These are phyloP conservation scores for Tylopilus intermedius DNA, from an alignment of 768 basidiomycete species.

Conservation along the genomic window DNA sequence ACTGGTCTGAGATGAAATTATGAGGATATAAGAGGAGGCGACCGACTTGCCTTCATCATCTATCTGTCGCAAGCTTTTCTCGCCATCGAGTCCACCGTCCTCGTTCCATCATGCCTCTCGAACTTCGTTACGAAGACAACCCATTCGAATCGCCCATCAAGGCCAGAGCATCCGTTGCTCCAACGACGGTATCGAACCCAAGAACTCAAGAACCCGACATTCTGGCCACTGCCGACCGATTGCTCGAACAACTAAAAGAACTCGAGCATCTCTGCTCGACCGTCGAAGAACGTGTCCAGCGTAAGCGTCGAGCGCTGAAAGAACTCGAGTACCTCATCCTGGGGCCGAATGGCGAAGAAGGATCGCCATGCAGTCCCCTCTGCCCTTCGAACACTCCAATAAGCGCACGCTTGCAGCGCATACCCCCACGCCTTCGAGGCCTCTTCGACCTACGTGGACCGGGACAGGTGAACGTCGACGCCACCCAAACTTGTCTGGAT, in stretches of 20 bases:
- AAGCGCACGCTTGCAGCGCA: conserved; percentile 7
- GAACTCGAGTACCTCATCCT: conserved; percentile 20
- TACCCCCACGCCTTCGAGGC: conserved; percentile 29
- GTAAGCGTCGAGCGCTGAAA: conserved; percentile 20
- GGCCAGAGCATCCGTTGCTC: neutral
- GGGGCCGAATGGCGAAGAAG: conserved; percentile 7
- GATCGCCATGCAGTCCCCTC: conserved; percentile 14
- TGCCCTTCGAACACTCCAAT: conserved; percentile 24
- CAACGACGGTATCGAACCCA: neutral
- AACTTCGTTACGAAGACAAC: conserved; percentile 1
- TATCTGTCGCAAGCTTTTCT: neutral
- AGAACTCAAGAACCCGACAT: conserved; percentile 15
- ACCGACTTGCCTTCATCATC: neutral
- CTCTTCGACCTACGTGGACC: conserved; percentile 29
- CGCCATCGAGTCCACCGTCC: neutral
- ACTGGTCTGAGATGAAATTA: conserved; percentile 7
- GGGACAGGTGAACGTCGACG: conserved; percentile 20
- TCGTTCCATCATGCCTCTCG: conserved; percentile 8
- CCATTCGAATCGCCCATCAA: conserved; percentile 24
- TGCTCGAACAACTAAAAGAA: conserved; percentile 23
- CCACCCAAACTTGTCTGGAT: conserved; percentile 22
- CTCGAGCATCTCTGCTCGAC: conserved; percentile 23
- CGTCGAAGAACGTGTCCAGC: conserved; percentile 21
- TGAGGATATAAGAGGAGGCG: conserved; percentile 11
- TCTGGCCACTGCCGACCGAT: conserved; percentile 28